Base-by-base conservation (phyloP, 2,329 filamentous ascomycete species). In the Scolecobasidium constrictum region DNA sequence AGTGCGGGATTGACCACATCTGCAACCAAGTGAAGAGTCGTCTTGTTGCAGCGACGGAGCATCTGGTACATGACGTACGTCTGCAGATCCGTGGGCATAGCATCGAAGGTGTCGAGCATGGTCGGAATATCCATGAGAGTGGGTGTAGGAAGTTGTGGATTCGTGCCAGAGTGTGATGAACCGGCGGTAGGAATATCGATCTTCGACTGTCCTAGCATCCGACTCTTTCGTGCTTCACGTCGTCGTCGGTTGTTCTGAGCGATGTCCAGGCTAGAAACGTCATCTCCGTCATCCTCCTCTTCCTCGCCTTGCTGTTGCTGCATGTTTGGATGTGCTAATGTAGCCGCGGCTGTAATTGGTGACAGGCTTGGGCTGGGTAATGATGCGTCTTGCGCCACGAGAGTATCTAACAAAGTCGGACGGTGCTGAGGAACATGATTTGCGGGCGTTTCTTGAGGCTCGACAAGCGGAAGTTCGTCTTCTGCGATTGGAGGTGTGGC, bases 31-130 rank as follows among this genome's bases (percentile, higher is more conserved):
- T 92, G 86, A 4, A 98, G 70, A 0, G 88, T 94, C 34, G 86
- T 82, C 51, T 93, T 83, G 4, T 86, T 78, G 56, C 88, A 96
- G 37, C 92, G 76, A 44, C 86, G 81, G 19, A 98, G 73, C 43
- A 98, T 78, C 57, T 98, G 90, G 58, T 93, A 96, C 79, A 98
- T 94, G 64, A 98, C 81, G 57, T 94, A 94, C 0, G 83, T 84
- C 64, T 98, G 92, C 75, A 98, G 79, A 53, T 92, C 83, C 35
- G 84, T 78, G 2, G 90, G 87, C 72, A 98, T 83, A 5, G 83
- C 76, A 58, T 96, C 90, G 53, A 96, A 98, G 2, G 81, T 80
- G 52, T 94, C 84, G 13, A 98, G 66, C 71, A 98, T 85, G 13
- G 73, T 76, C 5, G 84, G 84, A n/a, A 90, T 83, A 53, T 93